phyloP scores from a whole-genome alignment of 371 early-diverging fungal species.

The Circinella umbellata region DNA sequence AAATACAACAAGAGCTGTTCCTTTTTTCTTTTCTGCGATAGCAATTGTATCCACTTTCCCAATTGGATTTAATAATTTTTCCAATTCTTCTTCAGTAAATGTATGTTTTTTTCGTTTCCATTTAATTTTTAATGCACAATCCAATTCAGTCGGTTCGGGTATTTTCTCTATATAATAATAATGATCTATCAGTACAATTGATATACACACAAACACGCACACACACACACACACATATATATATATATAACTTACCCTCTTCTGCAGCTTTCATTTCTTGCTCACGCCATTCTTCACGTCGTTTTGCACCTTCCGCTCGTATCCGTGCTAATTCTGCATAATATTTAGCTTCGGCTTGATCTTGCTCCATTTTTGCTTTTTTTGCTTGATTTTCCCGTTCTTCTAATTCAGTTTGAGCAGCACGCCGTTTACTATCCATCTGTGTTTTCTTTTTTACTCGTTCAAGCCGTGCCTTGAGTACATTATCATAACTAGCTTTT shows the following conservation, averaged over 20 bases:
- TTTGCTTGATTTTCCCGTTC: slow-evolving; percentile 46
- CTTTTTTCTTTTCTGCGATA: slow-evolving; percentile 41
- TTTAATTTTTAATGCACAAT: slow-evolving; percentile 48
- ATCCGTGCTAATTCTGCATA: slow-evolving; percentile 47
- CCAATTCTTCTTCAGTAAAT: slow-evolving; percentile 36
- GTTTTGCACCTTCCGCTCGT: slow-evolving; percentile 45
- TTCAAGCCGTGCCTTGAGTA: slow-evolving; percentile 45
- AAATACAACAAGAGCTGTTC: slow-evolving; percentile 45
- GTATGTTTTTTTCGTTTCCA: slow-evolving; percentile 50
- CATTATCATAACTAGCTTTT: slow-evolving; percentile 46
- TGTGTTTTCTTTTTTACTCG: slow-evolving; percentile 46
- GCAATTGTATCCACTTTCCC: slow-evolving; percentile 45
- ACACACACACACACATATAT: neutral
- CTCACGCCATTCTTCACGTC: slow-evolving; percentile 49
- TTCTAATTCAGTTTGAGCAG: slow-evolving; percentile 51
- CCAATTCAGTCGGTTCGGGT: slow-evolving; percentile 42
- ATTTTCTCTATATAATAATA: slow-evolving; percentile 16
- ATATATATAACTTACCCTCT: neutral
- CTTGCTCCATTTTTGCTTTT: slow-evolving; percentile 38
- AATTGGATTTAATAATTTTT: slow-evolving; percentile 28
- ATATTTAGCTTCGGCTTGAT: slow-evolving; percentile 47
- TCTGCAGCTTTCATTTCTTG: slow-evolving; percentile 14
- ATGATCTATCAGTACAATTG: neutral
- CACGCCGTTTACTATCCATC: slow-evolving; percentile 52
- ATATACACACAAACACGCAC: too few species aligned